Conservation (phyloP, 2,329 filamentous ascomycete genomes). For the Cladosporium sp. region DNA sequence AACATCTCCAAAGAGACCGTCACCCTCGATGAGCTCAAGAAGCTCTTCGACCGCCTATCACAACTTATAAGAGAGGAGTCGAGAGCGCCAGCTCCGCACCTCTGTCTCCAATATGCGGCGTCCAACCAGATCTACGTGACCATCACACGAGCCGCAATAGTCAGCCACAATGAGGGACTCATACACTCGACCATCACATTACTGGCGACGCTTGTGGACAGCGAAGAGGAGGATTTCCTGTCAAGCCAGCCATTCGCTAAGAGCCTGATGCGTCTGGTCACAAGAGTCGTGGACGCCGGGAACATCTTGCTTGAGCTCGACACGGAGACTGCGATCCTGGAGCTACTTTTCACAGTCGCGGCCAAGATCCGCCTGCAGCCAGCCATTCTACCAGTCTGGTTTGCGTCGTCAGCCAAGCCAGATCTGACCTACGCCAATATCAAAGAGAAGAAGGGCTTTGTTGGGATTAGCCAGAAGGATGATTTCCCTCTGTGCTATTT, state of each 20-base stretch:
- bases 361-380: constrained; percentile 93
- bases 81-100: constrained; percentile 82
- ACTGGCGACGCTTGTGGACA: constrained; percentile 90
- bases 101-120: constrained; percentile 84
- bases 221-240: constrained; percentile 92
- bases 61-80: constrained; percentile 83
- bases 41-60: constrained; percentile 57
- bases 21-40: constrained; percentile 52
- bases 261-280: constrained; percentile 82
- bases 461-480: constrained; percentile 78
- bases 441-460: constrained; percentile 67
- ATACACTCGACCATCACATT: constrained; percentile 81
- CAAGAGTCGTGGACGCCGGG: constrained; percentile 73
- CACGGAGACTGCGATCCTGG: constrained; percentile 84
- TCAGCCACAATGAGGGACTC: constrained; percentile 80
- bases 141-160: constrained; percentile 83
- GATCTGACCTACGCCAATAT: constrained; percentile 40
- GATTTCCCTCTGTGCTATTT: constrained; percentile 97
- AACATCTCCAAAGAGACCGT: constrained; percentile 53
- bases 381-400: constrained; percentile 86
- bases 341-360: constrained; percentile 91
- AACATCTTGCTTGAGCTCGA: constrained; percentile 73
- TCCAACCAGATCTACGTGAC: constrained; percentile 86
- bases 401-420: constrained; percentile 56
- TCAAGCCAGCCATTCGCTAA: constrained; percentile 83